Evolutionary conservation across 129 eudicot species (phyloP).

Genomic region (Ambrosia artemisiifolia): DNA sequence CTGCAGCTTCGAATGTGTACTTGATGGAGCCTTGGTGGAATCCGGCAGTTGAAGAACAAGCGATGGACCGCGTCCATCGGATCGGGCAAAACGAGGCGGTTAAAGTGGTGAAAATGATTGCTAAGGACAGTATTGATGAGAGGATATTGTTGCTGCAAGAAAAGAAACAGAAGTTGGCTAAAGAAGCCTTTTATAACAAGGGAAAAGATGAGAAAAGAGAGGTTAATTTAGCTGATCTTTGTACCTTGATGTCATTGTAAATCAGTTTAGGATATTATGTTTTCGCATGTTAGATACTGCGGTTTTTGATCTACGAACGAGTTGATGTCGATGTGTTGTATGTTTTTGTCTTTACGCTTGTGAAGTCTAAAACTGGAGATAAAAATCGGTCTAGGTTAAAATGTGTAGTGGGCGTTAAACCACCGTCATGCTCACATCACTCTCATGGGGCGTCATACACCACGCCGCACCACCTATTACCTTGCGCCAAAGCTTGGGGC

Average conservation of each 20-base stretch:
- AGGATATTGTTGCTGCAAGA: constrained; percentile 70
- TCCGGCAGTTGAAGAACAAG: constrained; percentile 91
- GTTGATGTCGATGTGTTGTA: too few species aligned
- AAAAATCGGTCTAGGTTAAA: too few species aligned
- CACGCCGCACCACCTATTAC: too few species aligned
- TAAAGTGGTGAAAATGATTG: constrained; percentile 73
- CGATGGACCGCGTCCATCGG: constrained; percentile 91
- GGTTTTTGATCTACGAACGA: not conserved
- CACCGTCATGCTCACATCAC: too few species aligned
- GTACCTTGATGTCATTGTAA: constrained; percentile 68
- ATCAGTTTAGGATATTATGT: not conserved
- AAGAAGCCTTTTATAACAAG: constrained; percentile 57
- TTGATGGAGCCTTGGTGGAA: constrained; percentile 99
- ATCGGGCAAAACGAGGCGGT: constrained; percentile 83
- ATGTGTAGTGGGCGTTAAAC: too few species aligned
- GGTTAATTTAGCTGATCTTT: constrained; percentile 52
- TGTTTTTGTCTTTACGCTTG: too few species aligned
- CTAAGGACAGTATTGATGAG: constrained; percentile 74
- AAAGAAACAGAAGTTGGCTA: constrained; percentile 59
- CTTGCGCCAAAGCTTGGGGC: too few species aligned
- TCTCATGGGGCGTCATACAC: too few species aligned
- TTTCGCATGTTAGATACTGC: not conserved
- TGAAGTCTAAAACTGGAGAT: too few species aligned
- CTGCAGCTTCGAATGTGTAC: constrained; percentile 76
- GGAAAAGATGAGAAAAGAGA: constrained; percentile 60